A percentile compares a stretch with the other conserved stretches of the same genome.
phyloP scores from a whole-genome alignment of 306 rosid species.

The Cicer judaicum region DNA sequence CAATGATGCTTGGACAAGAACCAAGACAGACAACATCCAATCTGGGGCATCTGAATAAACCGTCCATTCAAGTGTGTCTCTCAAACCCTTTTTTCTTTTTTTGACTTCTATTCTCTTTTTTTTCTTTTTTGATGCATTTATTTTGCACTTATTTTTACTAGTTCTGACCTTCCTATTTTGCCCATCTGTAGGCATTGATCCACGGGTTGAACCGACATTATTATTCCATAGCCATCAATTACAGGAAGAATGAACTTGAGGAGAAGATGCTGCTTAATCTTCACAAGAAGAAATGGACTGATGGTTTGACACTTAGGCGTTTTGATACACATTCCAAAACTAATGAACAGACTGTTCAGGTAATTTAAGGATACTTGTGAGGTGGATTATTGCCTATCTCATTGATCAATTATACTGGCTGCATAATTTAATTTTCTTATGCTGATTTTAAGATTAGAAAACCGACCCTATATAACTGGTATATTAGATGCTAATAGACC shows the following conservation, averaged over 20 bases:
- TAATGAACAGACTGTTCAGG: constrained; percentile 94
- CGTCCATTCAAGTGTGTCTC: constrained; percentile 81
- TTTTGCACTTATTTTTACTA: constrained; percentile 12
- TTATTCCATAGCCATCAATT: constrained; percentile 89
- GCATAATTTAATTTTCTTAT: background rate
- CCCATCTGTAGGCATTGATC: constrained; percentile 74
- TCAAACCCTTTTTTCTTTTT: constrained; percentile 1
- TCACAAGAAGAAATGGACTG: constrained; percentile 98
- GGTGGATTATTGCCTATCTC: background rate
- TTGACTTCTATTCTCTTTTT: background rate
- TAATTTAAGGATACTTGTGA: constrained; percentile 40
- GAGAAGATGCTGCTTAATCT: constrained; percentile 95
- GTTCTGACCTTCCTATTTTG: constrained; percentile 41
- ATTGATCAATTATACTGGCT: background rate
- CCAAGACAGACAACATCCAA: constrained; percentile 96
- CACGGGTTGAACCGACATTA: constrained; percentile 97
- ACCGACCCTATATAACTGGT: background rate
- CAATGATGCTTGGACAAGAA: constrained; percentile 97
- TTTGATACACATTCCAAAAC: constrained; percentile 93
- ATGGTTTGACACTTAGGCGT: constrained; percentile 76
- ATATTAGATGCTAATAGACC: too few species aligned
- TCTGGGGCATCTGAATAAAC: constrained; percentile 91
- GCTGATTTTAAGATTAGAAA: constrained; percentile 16
- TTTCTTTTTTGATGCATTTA: constrained; percentile 16
- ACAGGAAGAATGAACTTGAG: constrained; percentile 92